Evolutionary conservation across 2,329 filamentous ascomycete species (phyloP).

Genomic region (Ilyonectria destructans): DNA sequence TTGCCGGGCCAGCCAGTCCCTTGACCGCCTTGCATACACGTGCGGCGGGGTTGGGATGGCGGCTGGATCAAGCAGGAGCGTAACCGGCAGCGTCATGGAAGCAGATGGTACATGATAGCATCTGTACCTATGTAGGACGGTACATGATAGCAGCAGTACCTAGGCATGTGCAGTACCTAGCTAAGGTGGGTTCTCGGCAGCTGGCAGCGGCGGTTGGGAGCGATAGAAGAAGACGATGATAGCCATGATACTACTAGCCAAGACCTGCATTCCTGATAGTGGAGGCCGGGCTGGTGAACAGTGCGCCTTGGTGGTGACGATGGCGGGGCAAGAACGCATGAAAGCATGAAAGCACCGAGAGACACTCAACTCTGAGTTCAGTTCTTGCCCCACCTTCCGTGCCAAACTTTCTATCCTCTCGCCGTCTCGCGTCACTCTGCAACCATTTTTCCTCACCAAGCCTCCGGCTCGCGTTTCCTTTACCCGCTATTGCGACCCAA

Average conservation of each 20-base stretch:
- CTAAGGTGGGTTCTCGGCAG: not conserved
- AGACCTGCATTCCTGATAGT: slow-evolving; percentile 20
- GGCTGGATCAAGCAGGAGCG: slow-evolving; percentile 24
- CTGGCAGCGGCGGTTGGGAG: not conserved
- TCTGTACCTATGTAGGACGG: not conserved
- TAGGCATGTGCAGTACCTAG: not conserved
- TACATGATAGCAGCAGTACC: not conserved
- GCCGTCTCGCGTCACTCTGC: slow-evolving; percentile 19
- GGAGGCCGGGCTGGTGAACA: not conserved
- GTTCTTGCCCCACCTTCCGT: slow-evolving; percentile 37
- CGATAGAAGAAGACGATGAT: not conserved
- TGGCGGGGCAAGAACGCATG: not conserved
- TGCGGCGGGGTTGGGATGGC: slow-evolving; percentile 30
- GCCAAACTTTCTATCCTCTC: slow-evolving; percentile 18
- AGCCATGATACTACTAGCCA: not conserved
- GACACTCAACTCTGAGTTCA: not conserved
- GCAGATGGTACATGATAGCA: not conserved
- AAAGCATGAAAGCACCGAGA: not conserved
- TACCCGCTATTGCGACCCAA: slow-evolving; percentile 1
- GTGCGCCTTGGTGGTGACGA: not conserved
- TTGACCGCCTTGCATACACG: slow-evolving; percentile 50
- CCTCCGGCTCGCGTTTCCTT: slow-evolving; percentile 1
- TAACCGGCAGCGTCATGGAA: slow-evolving; percentile 29
- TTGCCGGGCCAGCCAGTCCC: slow-evolving; percentile 47
- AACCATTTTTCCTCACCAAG: slow-evolving; percentile 14